Base-by-base conservation (phyloP, 108 stramenopile species). In the Cyclotella sp. region DNA sequence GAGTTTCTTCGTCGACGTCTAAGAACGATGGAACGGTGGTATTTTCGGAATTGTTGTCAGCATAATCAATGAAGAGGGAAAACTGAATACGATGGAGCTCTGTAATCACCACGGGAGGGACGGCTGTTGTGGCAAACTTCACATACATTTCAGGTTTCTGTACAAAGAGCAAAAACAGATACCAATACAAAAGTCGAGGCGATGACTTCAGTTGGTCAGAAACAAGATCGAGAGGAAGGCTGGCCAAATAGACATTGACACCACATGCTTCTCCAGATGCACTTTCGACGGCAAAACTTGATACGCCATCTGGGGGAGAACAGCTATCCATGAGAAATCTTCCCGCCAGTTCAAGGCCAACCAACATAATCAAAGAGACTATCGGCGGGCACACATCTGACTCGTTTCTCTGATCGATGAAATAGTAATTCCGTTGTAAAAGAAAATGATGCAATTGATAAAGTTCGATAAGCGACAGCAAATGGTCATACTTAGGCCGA, bases 131-230 rank as follows among this genome's bases (percentile, higher is more conserved):
- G 12, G 94, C 89, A 65, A 95, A 95, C 19, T 85, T 88, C 55
- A 95, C 88, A 64, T 93, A 95, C 16, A 95, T 58, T 28, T 95
- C 94, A 3, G 91, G 90, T 60, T 79, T 88, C 42, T 76, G 60
- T 29, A 73, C 77, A 63, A 93, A 88, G n/a, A 95, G 70, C 52
- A 82, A 66, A 71, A 90, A 75, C 27, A 95, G 77, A 62, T 90
- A 95, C 94, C 94, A 95, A 83, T 90, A 82, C 12, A 91, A 72
- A 27, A 95, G 76, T 42, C 87, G 74, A 0, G 91, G 94, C 24
- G 78, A 75, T 12, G 75, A 55, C 46, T 87, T 63, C 41, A 95
- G 73, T 63, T 91, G 89, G 12, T 74, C 28, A 3, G 90, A 86
- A 15, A 95, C 90, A 18, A 79, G 55, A 75, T 95, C 90, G 28